These are phyloP conservation scores for Myriosclerotinia curreyana DNA, from an alignment of 2,329 filamentous ascomycete genomes.

Conservation along the genomic window DNA sequence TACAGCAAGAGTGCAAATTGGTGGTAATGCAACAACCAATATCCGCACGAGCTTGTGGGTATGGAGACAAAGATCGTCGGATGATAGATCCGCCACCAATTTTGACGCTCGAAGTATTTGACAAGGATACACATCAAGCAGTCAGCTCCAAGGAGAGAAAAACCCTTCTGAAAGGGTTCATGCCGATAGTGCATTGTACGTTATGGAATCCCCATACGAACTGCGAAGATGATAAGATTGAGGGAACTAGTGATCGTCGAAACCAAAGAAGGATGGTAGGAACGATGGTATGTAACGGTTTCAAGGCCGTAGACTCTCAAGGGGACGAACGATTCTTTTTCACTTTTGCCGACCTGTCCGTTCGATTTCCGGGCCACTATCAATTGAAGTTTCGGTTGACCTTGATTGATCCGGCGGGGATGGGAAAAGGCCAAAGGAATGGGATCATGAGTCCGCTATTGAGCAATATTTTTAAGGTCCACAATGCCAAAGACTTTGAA, in stretches of 20 bases:
- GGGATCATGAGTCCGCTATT: conserved; percentile 50
- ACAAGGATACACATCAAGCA: conserved; percentile 13
- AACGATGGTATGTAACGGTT: conserved; percentile 71
- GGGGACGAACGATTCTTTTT: conserved; percentile 77
- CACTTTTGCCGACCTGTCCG: conserved; percentile 79
- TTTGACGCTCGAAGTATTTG: conserved; percentile 45
- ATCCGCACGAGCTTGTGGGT: conserved; percentile 76
- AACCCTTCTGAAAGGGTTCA: conserved; percentile 2
- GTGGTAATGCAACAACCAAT: conserved; percentile 61
- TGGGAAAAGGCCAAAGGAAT: conserved; percentile 40
- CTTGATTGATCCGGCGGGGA: conserved; percentile 55
- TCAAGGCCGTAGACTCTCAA: conserved; percentile 71
- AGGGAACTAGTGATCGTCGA: conserved; percentile 56
- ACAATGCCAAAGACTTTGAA: conserved; percentile 81
- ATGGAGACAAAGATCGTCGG: conserved; percentile 76
- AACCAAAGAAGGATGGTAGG: conserved; percentile 77
- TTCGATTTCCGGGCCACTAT: conserved; percentile 73
- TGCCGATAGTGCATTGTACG: conserved; percentile 62
- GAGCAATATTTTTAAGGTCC: conserved; percentile 69
- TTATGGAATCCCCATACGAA: conserved; percentile 68
- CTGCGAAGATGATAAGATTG: conserved; percentile 68
- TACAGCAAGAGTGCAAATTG: conserved; percentile 17
- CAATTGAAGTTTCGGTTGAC: conserved; percentile 71
- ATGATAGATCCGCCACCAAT: conserved; percentile 84
- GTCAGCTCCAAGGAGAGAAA: conserved; percentile 10